Base-by-base conservation (phyloP, 1,284 basidiomycete genomes). In the Grifola frondosa region DNA sequence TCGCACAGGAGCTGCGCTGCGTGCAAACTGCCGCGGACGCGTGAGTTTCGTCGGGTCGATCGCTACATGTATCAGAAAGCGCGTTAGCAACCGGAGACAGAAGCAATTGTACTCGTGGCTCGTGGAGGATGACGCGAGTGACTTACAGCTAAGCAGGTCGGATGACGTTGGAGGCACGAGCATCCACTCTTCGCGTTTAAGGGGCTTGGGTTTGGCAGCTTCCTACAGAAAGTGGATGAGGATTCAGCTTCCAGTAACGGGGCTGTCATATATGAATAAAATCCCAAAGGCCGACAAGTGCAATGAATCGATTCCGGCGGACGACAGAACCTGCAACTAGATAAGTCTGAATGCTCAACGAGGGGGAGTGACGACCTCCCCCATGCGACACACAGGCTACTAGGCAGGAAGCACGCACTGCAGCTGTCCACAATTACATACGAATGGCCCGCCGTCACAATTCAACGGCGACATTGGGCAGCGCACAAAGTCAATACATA, bases 111-210 rank as follows among this genome's bases (percentile, higher is more conserved):
- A n/a, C n/a, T n/a, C n/a, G n/a, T n/a, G n/a, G n/a, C n/a, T n/a
- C n/a, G n/a, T 34, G 9, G 26, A 9, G 26, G 21, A n/a, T 30
- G 30, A 35, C 23, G 17, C n/a, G n/a, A n/a, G n/a, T 25, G 19
- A 78, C 87, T 54, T 56, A 91, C 89, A 84, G 35, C 77, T 75
- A 11, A 91, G 70, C 12, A 94, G 64, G 48, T 88, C 85, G 3
- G 87, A 84, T 0, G 81, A 78, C 10, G 84, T 80, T 1, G 94
- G 93, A 1, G 93, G 93, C 0, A 88, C 84, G 28, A 96, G 74
- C 94, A 97, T 97, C 93, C 93, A 97, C 62, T 94, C 91, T 24
- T 95, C 91, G 40, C 94, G 79, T 61, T 91, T 73, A 22, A 80
- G 69, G 31, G 78, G 78, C 63, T 91, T 88, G 6, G 86, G 86